Base-by-base conservation (phyloP, 805 yeast genomes). In the Candida taoyuanica region DNA sequence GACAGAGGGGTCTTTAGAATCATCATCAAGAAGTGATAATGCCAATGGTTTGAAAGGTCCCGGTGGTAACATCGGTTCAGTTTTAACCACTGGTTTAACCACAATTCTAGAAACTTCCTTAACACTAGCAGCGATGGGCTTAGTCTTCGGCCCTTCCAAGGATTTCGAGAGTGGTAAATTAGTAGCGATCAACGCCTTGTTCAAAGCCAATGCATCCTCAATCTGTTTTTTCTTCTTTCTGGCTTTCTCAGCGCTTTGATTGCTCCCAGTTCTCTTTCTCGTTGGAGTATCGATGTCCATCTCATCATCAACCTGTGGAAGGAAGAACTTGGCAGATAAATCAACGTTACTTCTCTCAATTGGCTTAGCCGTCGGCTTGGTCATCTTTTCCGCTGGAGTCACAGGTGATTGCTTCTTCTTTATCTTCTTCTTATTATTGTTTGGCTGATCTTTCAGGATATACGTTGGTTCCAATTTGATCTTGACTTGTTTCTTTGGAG, bases 281-380 rank as follows among this genome's bases (percentile, higher is more conserved):
- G 50, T 47, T 25, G 50, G 48, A 6, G 48, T 43, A 4, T 48
- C 52, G 7, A 36, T 6, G 9, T 30, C 42, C 6, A 29, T 12
- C 7, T 31, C 37, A 13, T 39, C 42, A 17, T 26, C 33, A 7
- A 33, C 41, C 17, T 36, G 43, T 3, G 51, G 50, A 25, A 52
- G 31, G 29, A 44, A 43, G 40, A 46, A 50, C 34, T 49, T 52
- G 5, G 53, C 33, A 16, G 53, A 37, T 18, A 49, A 35, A 17
- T 48, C 53, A 20, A 37, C 39, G 7, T 32, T 31, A 6, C 26
- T 20, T 11, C 44, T 40, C 7, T 34, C 39, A 7, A 40, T 11
- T 5, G 44, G 42, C 15, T 37, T 45, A 8, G 16, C 32, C 9
- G 31, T 12, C 2, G 45, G 37, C 27, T 42, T 37, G 19, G 43